Conservation (phyloP, 2,329 filamentous ascomycete genomes). For the Emergomyces africanus region DNA sequence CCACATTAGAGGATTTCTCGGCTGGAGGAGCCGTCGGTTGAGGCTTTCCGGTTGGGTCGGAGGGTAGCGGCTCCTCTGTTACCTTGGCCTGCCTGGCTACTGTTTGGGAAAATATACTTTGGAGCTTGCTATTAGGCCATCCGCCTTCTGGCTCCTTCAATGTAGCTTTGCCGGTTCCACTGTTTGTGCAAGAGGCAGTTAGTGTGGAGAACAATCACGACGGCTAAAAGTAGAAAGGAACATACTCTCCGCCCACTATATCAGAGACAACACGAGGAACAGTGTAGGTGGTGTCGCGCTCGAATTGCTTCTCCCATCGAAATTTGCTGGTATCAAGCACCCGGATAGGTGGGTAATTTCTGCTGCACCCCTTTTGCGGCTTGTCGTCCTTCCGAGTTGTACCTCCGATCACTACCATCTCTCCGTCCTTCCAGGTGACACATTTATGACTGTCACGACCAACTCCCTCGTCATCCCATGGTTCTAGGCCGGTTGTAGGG, state of each 20-base stretch:
- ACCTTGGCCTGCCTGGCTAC: background rate
- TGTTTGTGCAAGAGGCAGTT: background rate
- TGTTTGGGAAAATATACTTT: constrained; percentile 1
- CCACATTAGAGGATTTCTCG: constrained; percentile 6
- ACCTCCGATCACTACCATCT: constrained; percentile 3
- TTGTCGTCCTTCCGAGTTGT: background rate
- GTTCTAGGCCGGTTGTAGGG: background rate
- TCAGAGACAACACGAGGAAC: constrained; percentile 1
- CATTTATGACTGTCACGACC: constrained; percentile 1
- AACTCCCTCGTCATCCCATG: background rate
- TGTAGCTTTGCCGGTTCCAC: constrained; percentile 4
- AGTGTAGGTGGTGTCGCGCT: background rate
- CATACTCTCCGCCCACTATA: constrained; percentile 3
- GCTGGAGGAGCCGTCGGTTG: background rate
- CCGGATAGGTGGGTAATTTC: background rate
- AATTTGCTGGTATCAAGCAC: constrained; percentile 1
- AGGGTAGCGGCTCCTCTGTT: background rate
- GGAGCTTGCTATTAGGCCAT: background rate
- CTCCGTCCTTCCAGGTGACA: constrained; percentile 1
- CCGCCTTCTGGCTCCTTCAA: background rate
- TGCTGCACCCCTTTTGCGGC: background rate
- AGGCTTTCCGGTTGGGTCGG: background rate
- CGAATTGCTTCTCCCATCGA: constrained; percentile 1
- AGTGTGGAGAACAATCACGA: background rate
- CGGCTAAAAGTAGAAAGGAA: background rate